phyloP scores from a whole-genome alignment of 495 filamentous ascomycete species.

The Daldinia childiae region DNA sequence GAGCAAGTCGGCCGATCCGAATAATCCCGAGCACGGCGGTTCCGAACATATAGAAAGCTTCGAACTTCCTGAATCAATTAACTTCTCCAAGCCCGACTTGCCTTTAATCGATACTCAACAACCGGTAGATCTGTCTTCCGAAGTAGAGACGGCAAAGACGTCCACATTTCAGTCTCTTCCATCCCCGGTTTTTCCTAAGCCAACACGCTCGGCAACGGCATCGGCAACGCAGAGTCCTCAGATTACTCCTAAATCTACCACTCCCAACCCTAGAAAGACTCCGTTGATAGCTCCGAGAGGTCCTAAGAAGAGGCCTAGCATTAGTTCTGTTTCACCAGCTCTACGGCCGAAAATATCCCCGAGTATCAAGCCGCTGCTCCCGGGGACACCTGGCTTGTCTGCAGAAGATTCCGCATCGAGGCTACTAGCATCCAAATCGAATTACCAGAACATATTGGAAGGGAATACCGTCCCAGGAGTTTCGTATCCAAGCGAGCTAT shows the following conservation, averaged over 20 bases:
- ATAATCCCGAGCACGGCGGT: conserved; percentile 50
- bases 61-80: conserved; percentile 71
- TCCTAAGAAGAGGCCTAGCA: conserved; percentile 77
- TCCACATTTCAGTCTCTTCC: conserved; percentile 56
- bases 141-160: conserved; percentile 47
- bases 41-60: conserved; percentile 75
- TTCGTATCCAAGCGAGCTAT: conserved; percentile 87
- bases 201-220: conserved; percentile 46
- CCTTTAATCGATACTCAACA: conserved; percentile 58
- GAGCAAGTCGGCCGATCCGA: conserved; percentile 46
- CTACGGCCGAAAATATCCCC: conserved; percentile 93
- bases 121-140: conserved; percentile 48
- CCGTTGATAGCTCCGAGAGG: conserved; percentile 55
- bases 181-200: conserved; percentile 56
- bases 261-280: conserved; percentile 54
- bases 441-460: conserved; percentile 97
- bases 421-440: conserved; percentile 90
- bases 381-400: conserved; percentile 63
- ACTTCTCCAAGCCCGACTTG: conserved; percentile 54
- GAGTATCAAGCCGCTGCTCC: conserved; percentile 89
- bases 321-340: conserved; percentile 82
- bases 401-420: conserved; percentile 78
- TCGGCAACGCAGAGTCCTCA: conserved; percentile 65
- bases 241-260: conserved; percentile 49
- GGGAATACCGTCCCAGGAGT: conserved; percentile 90